These are phyloP conservation scores for Aspergillus pseudoglaucus DNA, from an alignment of 2,329 filamentous ascomycete species.

Conservation along the genomic window DNA sequence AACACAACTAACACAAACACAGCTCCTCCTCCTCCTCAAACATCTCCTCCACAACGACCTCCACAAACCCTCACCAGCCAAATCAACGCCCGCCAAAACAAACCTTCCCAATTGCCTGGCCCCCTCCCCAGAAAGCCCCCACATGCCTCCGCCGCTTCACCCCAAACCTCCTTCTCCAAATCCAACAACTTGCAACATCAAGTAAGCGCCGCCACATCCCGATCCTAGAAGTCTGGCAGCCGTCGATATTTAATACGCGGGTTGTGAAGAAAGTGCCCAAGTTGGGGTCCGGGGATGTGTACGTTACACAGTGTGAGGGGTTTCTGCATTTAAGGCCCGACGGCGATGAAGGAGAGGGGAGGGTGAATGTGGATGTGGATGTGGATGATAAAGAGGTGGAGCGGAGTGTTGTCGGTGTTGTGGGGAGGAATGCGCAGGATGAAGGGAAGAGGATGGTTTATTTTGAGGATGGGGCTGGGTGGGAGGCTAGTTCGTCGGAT, in stretches of 20 bases:
- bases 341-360: too few species aligned
- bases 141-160: constrained; percentile 18
- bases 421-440: not conserved
- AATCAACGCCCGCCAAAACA: constrained; percentile 16
- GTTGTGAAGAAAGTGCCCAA: constrained; percentile 16
- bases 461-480: not conserved
- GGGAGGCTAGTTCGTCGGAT: not conserved
- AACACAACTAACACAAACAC: not conserved
- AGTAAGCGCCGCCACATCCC: constrained; percentile 16
- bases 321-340: constrained; percentile 12
- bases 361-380: not conserved
- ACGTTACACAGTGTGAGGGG: constrained; percentile 21
- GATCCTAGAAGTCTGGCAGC: constrained; percentile 26
- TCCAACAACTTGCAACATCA: constrained; percentile 22
- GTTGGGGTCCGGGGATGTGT: constrained; percentile 20
- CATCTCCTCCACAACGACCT: not conserved
- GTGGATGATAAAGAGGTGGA: not conserved
- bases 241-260: constrained; percentile 18
- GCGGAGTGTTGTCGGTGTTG: constrained; percentile 1
- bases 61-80: not conserved
- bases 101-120: constrained; percentile 23
- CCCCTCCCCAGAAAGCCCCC: constrained; percentile 21
- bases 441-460: too few species aligned
- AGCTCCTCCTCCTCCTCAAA: not conserved
- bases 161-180: constrained; percentile 25